phyloP scores from a whole-genome alignment of 192 early-diverging fungal genomes.

The Chytriomyces sp. region DNA sequence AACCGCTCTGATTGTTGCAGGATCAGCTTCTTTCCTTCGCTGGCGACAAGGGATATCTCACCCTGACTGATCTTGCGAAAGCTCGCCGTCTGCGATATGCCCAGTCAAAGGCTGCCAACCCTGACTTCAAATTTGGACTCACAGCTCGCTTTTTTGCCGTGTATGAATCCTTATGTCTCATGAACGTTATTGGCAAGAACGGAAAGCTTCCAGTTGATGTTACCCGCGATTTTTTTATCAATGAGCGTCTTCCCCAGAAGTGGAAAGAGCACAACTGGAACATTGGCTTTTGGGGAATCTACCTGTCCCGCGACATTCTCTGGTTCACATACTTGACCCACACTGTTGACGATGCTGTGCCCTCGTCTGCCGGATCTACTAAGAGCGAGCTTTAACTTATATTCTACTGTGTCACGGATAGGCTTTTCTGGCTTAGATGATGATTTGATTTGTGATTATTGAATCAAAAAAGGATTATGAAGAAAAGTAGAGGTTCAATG shows the following conservation, averaged over 20 bases:
- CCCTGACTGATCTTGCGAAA: background rate
- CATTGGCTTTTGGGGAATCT: background rate
- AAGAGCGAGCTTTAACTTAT: background rate
- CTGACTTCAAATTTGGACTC: background rate
- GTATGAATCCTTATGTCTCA: background rate
- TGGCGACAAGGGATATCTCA: slow-evolving; percentile 2
- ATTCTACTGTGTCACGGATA: no score
- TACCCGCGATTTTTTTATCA: slow-evolving; percentile 11
- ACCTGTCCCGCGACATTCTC: background rate
- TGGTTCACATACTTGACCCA: background rate
- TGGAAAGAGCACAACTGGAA: slow-evolving; percentile 8
- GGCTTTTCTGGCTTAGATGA: no score
- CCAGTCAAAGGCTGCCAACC: slow-evolving; percentile 1
- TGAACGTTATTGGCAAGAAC: slow-evolving; percentile 7
- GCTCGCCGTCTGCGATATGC: slow-evolving; percentile 4
- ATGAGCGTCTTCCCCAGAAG: slow-evolving; percentile 11
- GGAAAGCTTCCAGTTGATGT: slow-evolving; percentile 6
- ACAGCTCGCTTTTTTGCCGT: background rate
- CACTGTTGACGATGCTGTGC: background rate
- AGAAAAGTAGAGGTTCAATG: no score
- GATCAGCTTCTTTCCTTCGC: slow-evolving; percentile 16
- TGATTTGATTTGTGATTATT: no score
- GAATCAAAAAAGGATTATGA: no score
- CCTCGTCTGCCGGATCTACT: background rate
- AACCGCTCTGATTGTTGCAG: background rate